Percentiles rank a stretch among this genome's conserved stretches.
Evolutionary conservation across 768 basidiomycete species (phyloP).

Genomic region (Krasilnikovozyma curviuscula): DNA sequence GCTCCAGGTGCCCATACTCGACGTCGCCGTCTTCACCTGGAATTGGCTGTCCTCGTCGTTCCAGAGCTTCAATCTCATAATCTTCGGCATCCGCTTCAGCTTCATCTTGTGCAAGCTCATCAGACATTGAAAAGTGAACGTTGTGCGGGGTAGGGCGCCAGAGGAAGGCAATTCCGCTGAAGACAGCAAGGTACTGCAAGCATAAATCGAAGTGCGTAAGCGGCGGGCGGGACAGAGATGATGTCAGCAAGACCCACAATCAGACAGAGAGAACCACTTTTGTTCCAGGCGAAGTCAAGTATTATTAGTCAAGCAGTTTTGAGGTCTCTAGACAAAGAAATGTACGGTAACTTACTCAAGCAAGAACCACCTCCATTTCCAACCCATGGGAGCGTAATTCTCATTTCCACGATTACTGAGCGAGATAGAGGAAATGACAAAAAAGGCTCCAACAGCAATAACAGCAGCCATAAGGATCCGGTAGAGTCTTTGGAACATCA

Average conservation of each 20-base stretch:
- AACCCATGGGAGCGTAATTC: slow-evolving; percentile 82
- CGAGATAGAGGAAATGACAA: slow-evolving; percentile 74
- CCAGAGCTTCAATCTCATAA: slow-evolving; percentile 10
- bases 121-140: slow-evolving; percentile 63
- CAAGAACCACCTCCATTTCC: slow-evolving; percentile 85
- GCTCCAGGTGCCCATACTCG: slow-evolving; percentile 1
- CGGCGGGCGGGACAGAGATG: too few species aligned
- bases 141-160: slow-evolving; percentile 67
- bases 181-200: slow-evolving; percentile 69
- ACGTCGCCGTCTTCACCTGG: not conserved
- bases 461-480: slow-evolving; percentile 67
- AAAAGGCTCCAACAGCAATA: slow-evolving; percentile 65
- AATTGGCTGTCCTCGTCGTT: not conserved
- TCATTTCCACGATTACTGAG: slow-evolving; percentile 82
- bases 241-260: too few species aligned
- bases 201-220: too few species aligned
- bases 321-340: too few species aligned
- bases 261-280: slow-evolving; percentile 74
- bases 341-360: too few species aligned
- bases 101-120: slow-evolving; percentile 87
- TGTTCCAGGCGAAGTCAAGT: too few species aligned
- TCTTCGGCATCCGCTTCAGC: slow-evolving; percentile 58
- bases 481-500: slow-evolving; percentile 35
- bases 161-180: slow-evolving; percentile 61
- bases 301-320: too few species aligned